A percentile compares a stretch with the other conserved stretches of the same genome.
These are phyloP conservation scores for Dalbergia oliveri DNA, from an alignment of 306 rosid species.

Conservation along the genomic window DNA sequence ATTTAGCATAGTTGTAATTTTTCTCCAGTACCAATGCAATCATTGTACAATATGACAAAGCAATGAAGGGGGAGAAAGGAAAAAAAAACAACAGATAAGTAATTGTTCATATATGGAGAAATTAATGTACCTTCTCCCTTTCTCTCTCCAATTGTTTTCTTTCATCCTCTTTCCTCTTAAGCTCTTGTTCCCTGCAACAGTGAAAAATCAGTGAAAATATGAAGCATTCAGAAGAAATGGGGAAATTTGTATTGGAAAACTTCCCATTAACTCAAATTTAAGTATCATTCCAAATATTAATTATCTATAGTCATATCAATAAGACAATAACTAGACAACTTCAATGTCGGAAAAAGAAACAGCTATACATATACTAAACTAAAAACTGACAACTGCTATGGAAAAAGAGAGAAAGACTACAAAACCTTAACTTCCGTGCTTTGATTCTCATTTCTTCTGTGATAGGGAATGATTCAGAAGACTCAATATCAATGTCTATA, in stretches of 20 bases:
- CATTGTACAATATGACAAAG: neutral
- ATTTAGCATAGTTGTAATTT: neutral
- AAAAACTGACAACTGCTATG: neutral
- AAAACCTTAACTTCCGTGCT: conserved; percentile 70
- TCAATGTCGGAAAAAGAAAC: neutral
- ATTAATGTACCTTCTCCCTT: conserved; percentile 71
- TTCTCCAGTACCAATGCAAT: neutral
- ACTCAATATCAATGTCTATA: conserved; percentile 62
- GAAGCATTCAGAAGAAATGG: conserved; percentile 26
- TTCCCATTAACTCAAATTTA: conserved; percentile 18
- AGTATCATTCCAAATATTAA: neutral
- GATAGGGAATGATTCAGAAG: conserved; percentile 60
- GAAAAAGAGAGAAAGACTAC: conserved; percentile 10
- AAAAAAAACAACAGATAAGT: neutral
- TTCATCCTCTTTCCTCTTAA: conserved; percentile 53
- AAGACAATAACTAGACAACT: neutral
- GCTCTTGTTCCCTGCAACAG: conserved; percentile 57
- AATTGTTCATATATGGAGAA: neutral
- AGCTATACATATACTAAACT: neutral
- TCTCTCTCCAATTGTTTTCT: conserved; percentile 56
- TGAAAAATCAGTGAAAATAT: conserved; percentile 11
- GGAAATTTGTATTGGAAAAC: neutral
- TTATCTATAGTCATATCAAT: neutral
- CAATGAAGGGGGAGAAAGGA: neutral
- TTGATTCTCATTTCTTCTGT: conserved; percentile 72